A percentile compares a stretch with the other conserved stretches of the same genome.
Conservation (phyloP, 139 green algal genomes). For the Chlamydomonas incerta region DNA sequence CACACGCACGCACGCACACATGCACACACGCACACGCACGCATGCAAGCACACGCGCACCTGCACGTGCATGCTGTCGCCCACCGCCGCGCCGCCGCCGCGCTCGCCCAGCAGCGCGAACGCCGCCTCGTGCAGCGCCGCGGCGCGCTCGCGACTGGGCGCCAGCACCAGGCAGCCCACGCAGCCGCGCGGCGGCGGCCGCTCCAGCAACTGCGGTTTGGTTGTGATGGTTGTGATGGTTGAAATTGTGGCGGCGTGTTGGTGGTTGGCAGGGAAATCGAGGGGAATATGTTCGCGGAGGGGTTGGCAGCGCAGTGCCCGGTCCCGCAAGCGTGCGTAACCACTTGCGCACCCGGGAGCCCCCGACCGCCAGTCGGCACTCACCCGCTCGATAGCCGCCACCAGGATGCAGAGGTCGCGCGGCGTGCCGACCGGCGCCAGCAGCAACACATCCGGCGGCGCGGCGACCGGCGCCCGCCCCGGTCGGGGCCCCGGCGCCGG, state of each 20-base stretch:
- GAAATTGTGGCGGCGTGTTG: too few relatives aligned
- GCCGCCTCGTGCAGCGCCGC: constrained; percentile 26
- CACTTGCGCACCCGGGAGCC: too few relatives aligned
- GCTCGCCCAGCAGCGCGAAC: constrained; percentile 15
- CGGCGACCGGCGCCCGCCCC: neutral
- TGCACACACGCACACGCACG: too few relatives aligned
- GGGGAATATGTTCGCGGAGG: too few relatives aligned
- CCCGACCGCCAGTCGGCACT: neutral
- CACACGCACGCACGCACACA: too few relatives aligned
- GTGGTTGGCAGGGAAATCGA: too few relatives aligned
- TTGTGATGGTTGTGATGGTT: neutral
- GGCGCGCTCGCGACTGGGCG: constrained; percentile 13
- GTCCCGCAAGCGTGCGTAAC: too few relatives aligned
- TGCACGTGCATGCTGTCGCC: neutral
- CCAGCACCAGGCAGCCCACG: constrained; percentile 9
- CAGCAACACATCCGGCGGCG: neutral
- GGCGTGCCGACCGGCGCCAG: neutral
- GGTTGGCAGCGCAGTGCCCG: too few relatives aligned
- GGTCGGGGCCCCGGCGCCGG: neutral
- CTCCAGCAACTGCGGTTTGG: neutral
- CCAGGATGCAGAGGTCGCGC: neutral
- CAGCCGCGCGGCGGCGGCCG: neutral
- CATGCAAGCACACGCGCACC: too few relatives aligned
- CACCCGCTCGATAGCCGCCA: constrained; percentile 3
- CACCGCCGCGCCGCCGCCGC: neutral